A percentile compares a stretch with the other conserved stretches of the same genome.
Evolutionary conservation across 2,329 filamentous ascomycete genomes (phyloP).

Genomic region (Aspergillus sp.): DNA sequence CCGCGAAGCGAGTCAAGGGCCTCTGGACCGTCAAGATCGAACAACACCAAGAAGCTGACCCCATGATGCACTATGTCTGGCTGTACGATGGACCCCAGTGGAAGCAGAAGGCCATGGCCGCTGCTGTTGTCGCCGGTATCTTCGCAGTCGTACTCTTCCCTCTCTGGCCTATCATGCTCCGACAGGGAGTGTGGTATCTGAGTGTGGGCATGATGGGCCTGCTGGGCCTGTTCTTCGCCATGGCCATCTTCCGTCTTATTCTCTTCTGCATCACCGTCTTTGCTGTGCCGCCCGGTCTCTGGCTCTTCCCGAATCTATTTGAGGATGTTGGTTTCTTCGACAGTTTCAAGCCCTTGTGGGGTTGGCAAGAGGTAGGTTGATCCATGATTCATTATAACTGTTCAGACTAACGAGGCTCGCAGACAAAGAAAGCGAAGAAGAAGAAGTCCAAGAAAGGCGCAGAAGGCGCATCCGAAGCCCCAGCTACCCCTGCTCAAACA

Average conservation of each 20-base stretch:
- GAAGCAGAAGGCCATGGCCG: slow-evolving; percentile 91
- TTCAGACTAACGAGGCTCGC: slow-evolving; percentile 15
- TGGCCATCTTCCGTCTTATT: slow-evolving; percentile 96
- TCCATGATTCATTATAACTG: neutral
- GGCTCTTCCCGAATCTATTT: slow-evolving; percentile 97
- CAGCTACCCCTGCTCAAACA: slow-evolving; percentile 4
- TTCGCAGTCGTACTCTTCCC: slow-evolving; percentile 93
- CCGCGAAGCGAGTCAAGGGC: slow-evolving; percentile 87
- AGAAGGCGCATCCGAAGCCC: slow-evolving; percentile 16
- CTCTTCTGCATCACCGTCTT: slow-evolving; percentile 94
- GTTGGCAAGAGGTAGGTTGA: slow-evolving; percentile 85
- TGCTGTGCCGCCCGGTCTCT: slow-evolving; percentile 80
- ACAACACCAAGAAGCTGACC: slow-evolving; percentile 80
- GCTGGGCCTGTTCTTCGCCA: slow-evolving; percentile 91
- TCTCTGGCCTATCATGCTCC: slow-evolving; percentile 88
- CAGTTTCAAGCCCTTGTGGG: slow-evolving; percentile 94
- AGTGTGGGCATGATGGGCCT: slow-evolving; percentile 91
- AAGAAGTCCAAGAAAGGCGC: slow-evolving; percentile 42
- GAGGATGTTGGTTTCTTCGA: slow-evolving; percentile 99
- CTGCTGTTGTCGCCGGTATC: slow-evolving; percentile 78
- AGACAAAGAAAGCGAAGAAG: slow-evolving; percentile 44
- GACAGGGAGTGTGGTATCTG: slow-evolving; percentile 95
- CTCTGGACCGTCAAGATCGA: slow-evolving; percentile 96
- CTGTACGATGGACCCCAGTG: slow-evolving; percentile 92
- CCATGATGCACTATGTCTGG: slow-evolving; percentile 87